Base-by-base conservation (phyloP, 2,329 filamentous ascomycete species). In the Fusarium transvaalense region DNA sequence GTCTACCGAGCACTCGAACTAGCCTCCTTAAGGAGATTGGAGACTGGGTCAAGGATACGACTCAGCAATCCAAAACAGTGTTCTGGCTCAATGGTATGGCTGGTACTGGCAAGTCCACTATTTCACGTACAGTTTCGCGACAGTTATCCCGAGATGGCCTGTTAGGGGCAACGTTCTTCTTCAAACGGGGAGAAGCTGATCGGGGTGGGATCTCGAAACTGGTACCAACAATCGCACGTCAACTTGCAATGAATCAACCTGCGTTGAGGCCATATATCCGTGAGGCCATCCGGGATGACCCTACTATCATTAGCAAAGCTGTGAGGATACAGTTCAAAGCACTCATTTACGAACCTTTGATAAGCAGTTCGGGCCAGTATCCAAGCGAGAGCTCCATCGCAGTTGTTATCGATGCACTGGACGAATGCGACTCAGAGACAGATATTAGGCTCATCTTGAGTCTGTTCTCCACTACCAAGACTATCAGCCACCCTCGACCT, bases 91-190 rank as follows among this genome's bases (percentile, higher is more conserved):
- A 57, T 0, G 38, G 56, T 0, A 58, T 57, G 51, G 56, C 51
- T 1, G 56, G 56, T 1, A 58, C 56, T 12, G 51, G 56, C 8
- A 58, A 58, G 1, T 58, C 51, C 2, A 58, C 56, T 1, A 78
- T 82, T 6, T 75, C 68, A 9, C 74, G 78, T 73, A 81, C 71
- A 72, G 76, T 72, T 85, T 87, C 61, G 15, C 10, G 19, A 0
- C 27, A 14, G 0, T 6, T 61, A 1, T 29, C 23, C 3, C 1
- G 25, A 12, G 0, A 25, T 6, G 14, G 46, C 0, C 5, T 10
- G 0, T 64, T 81, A 1, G 76, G 66, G 1, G 78, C 77, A 0
- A 79, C 76, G 8, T 84, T 84, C 65, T 83, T 83, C 69, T 84
- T 83, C 71, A 82, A 80, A 37, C 76, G 70, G 53, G 80, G 76